Evolutionary conservation across 1,139 yeast genomes (phyloP).

Genomic region (Pichia cactophila): DNA sequence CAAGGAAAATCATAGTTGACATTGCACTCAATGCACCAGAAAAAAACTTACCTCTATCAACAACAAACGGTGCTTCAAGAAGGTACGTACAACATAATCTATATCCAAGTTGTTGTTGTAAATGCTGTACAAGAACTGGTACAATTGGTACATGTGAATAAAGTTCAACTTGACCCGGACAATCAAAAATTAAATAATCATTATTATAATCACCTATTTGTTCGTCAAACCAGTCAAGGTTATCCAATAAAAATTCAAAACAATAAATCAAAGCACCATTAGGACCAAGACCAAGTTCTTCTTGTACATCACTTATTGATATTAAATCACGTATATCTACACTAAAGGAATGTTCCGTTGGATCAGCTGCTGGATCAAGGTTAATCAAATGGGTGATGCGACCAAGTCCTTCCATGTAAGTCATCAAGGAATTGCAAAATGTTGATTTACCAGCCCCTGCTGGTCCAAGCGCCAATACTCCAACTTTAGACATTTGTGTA

Average conservation of each 20-base stretch:
- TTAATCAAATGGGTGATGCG: slow-evolving; percentile 92
- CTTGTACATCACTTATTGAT: slow-evolving; percentile 94
- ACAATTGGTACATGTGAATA: slow-evolving; percentile 92
- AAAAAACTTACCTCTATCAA: slow-evolving; percentile 85
- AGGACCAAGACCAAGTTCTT: slow-evolving; percentile 88
- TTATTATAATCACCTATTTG: slow-evolving; percentile 92
- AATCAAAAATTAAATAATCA: slow-evolving; percentile 88
- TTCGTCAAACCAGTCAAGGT: slow-evolving; percentile 94
- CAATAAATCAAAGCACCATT: slow-evolving; percentile 93
- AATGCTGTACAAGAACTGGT: slow-evolving; percentile 80
- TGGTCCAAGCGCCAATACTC: slow-evolving; percentile 92
- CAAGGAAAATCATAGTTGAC: slow-evolving; percentile 95
- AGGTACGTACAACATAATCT: slow-evolving; percentile 87
- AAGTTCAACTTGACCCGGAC: slow-evolving; percentile 96
- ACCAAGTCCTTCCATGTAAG: slow-evolving; percentile 86
- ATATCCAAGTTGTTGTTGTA: slow-evolving; percentile 71
- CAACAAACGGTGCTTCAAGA: slow-evolving; percentile 87
- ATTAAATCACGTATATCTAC: slow-evolving; percentile 89
- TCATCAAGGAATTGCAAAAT: slow-evolving; percentile 78
- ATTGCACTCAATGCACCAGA: slow-evolving; percentile 95
- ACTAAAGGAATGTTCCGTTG: slow-evolving; percentile 83
- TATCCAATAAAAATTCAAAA: slow-evolving; percentile 78
- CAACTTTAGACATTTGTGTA: slow-evolving; percentile 79
- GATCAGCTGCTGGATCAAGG: slow-evolving; percentile 96
- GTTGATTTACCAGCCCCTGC: slow-evolving; percentile 97